Base-by-base conservation (phyloP, 2,329 filamentous ascomycete species). In the Chaetothyriales sp. region DNA sequence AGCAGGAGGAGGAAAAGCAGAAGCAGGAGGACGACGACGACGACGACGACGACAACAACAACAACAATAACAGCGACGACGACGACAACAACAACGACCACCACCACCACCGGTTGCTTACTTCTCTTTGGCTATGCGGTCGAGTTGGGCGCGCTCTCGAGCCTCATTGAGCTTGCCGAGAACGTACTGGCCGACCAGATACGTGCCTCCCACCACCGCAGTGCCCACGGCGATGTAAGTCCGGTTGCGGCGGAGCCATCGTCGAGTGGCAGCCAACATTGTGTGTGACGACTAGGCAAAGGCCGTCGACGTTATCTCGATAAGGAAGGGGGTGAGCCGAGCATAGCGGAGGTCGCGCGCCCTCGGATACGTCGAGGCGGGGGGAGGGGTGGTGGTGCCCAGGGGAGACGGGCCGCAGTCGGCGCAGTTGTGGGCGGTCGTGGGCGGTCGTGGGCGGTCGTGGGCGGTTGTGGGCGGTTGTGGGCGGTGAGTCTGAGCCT, bases 51-150 rank as follows among this genome's bases (percentile, higher is more conserved):
- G n/a, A n/a, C n/a, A n/a, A n/a, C n/a, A n/a, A n/a, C n/a, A n/a
- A n/a, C n/a, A n/a, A n/a, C n/a, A n/a, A n/a, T n/a, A n/a, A n/a
- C n/a, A n/a, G n/a, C n/a, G n/a, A n/a, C n/a, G n/a, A n/a, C n/a
- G n/a, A n/a, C n/a, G n/a, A n/a, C n/a, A n/a, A n/a, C n/a, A n/a
- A n/a, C n/a, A n/a, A n/a, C n/a, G n/a, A n/a, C n/a, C n/a, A n/a
- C n/a, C n/a, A n/a, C n/a, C n/a, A n/a, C n/a, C n/a, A n/a, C n/a
- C n/a, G 22, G 48, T 28, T 8, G 63, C 80, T 62, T 72, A 95
- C 90, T 98, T 98, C 72, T 98, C 92, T 67, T 90, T 89, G 49
- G 90, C 86, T 66, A 95, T 94, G 63, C 89, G 83, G 65, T 97
- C 92, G 69, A 88, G 90, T 70, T 85, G 89, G 86, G 95, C 94